Base-by-base conservation (phyloP, 1,284 basidiomycete species). In the Moesziomyces globuligerus region DNA sequence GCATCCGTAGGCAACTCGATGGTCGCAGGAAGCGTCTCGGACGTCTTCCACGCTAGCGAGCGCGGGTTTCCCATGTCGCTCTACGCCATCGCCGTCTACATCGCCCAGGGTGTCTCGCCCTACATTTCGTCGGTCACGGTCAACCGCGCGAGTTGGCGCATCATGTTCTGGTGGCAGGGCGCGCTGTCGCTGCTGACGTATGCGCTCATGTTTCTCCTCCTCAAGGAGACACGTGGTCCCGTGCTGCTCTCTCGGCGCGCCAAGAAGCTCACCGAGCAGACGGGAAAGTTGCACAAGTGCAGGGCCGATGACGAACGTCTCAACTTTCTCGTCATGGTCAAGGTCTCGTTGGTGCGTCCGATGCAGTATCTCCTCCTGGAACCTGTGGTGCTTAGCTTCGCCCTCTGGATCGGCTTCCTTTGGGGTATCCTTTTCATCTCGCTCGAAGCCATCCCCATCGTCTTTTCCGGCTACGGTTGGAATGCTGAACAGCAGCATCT, bases 191-290 rank as follows among this genome's bases (percentile, higher is more conserved):
- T 68, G n/a, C 28, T 70, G 9, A 55, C 65, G 23, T 66, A 62
- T 29, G 18, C 53, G 26, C 38, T 59, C n/a, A 64, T 75, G 69
- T 41, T 58, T n/a, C 38, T 83, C 18, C 64, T 84, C 25, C 76
- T 86, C 20, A 46, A 47, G 5, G 76, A 79, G 42, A 74, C 75
- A 2, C 54, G 76, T 8, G 81, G 82, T 3, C 84, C 85, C 28
- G 85, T 85, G n/a, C 74, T 86, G 20, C 83, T 86, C n/a, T 72
- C 78, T 0, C 62, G 83, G 9, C 74, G 83, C 13, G 84, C 84
- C 4, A 68, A 64, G 23, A 48, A 55, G 13, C 57, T 86, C 17
- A 83, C 83, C 0, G 76, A 82, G 51, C 72, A 83, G 47, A 84
- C 83, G 0, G 84, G 84, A 0, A 57, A 49, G 3, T 51, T 74